Evolutionary conservation across 345 rosid genomes (phyloP).

Genomic region (Dipteronia dyeriana): DNA sequence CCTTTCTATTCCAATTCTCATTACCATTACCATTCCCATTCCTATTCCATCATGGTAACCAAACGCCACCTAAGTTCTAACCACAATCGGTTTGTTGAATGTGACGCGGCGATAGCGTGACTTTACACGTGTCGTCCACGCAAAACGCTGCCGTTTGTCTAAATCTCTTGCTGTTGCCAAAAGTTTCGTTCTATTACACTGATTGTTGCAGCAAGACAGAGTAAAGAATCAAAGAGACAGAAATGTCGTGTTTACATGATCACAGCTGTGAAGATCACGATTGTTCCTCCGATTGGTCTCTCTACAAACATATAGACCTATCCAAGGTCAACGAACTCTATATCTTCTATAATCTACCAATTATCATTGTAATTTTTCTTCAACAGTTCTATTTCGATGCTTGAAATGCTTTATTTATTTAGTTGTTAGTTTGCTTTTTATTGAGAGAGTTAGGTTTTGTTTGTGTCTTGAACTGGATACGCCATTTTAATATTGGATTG

Average conservation of each 20-base stretch:
- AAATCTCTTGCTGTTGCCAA: neutral
- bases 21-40: no score
- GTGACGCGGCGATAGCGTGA: neutral
- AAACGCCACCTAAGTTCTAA: no score
- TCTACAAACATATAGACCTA: slow-evolving; percentile 89
- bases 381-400: neutral
- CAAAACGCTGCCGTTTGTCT: neutral
- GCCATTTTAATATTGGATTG: neutral
- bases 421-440: neutral
- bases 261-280: slow-evolving; percentile 92
- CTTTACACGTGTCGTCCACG: neutral
- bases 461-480: neutral
- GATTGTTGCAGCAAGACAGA: neutral
- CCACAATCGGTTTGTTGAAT: no score
- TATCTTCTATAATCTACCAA: neutral
- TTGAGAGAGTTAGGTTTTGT: neutral
- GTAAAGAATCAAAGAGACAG: slow-evolving; percentile 5
- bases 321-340: slow-evolving; percentile 50
- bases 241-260: slow-evolving; percentile 88
- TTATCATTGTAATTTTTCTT: neutral
- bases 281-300: slow-evolving; percentile 94
- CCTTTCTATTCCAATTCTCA: no score
- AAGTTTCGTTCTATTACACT: neutral
- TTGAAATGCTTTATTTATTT: neutral
- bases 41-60: no score